A percentile compares a stretch with the other conserved stretches of the same genome.
These are phyloP conservation scores for Tuber brumale DNA, from an alignment of 495 filamentous ascomycete species.

Conservation along the genomic window DNA sequence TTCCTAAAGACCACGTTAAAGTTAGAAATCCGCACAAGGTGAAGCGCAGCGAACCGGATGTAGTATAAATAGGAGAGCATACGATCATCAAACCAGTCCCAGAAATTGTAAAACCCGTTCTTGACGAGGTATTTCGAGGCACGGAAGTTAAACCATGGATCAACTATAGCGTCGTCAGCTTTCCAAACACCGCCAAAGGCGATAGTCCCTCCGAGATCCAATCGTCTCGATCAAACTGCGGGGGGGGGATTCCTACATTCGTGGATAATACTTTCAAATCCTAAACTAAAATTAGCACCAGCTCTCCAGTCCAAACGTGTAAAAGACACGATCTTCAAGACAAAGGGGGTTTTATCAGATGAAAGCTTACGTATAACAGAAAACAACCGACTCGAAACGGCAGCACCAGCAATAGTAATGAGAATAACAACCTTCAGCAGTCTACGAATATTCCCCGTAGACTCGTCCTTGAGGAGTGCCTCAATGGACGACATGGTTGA, in stretches of 20 bases:
- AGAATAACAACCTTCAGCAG: constrained; percentile 89
- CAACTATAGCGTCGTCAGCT: constrained; percentile 56
- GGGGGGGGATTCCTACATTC: constrained; percentile 65
- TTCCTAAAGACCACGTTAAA: constrained; percentile 51
- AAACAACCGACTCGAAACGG: constrained; percentile 90
- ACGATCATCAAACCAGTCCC: constrained; percentile 99
- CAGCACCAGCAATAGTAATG: constrained; percentile 81
- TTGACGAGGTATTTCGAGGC: constrained; percentile 96
- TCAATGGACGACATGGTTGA: constrained; percentile 43
- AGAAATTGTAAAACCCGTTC: constrained; percentile 97
- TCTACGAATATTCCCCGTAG: constrained; percentile 69
- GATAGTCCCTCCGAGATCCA: constrained; percentile 11
- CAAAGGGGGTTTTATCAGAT: constrained; percentile 10
- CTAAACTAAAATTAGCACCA: constrained; percentile 45
- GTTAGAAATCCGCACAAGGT: constrained; percentile 28
- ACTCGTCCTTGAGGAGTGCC: constrained; percentile 60
- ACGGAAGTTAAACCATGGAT: constrained; percentile 99
- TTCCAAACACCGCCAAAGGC: constrained; percentile 30
- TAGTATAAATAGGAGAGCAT: constrained; percentile 40
- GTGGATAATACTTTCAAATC: constrained; percentile 99
- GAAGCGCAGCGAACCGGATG: constrained; percentile 1
- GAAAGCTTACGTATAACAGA: constrained; percentile 81
- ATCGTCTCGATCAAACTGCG: constrained; percentile 5
- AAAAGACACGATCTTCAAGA: constrained; percentile 8
- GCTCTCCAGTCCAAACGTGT: constrained; percentile 7